phyloP scores from a whole-genome alignment of 2,329 filamentous ascomycete genomes.

The Gremmenia infestans region DNA sequence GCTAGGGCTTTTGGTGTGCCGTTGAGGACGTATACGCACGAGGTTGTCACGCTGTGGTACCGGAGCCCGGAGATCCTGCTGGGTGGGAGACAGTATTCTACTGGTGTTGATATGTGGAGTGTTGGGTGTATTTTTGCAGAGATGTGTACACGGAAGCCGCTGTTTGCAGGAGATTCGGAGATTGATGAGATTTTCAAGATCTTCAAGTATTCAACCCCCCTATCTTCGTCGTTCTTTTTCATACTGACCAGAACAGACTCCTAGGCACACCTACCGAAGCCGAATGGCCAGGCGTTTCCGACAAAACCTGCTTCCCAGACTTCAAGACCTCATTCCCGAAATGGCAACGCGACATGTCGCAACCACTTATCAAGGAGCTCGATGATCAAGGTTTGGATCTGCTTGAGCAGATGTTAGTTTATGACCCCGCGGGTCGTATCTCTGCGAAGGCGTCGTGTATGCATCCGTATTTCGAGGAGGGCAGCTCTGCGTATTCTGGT shows the following conservation, averaged over 20 bases:
- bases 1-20: constrained; percentile 89
- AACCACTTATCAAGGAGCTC: constrained; percentile 64
- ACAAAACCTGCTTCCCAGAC: constrained; percentile 78
- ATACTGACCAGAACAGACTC: constrained; percentile 43
- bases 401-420: constrained; percentile 68
- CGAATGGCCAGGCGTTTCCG: constrained; percentile 73
- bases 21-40: constrained; percentile 86
- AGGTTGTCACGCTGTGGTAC: constrained; percentile 94
- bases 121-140: constrained; percentile 92
- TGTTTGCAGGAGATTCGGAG: constrained; percentile 89
- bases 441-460: constrained; percentile 83
- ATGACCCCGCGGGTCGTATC: constrained; percentile 80
- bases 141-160: constrained; percentile 89
- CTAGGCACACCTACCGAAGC: constrained; percentile 80
- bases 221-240: background rate
- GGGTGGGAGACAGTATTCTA: constrained; percentile 87
- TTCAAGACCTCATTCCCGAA: constrained; percentile 92
- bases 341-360: constrained; percentile 68
- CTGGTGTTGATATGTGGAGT: constrained; percentile 94
- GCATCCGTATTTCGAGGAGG: constrained; percentile 71
- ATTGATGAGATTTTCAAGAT: constrained; percentile 95
- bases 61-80: constrained; percentile 85
- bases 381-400: constrained; percentile 68
- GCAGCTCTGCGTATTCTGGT: constrained; percentile 32
- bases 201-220: constrained; percentile 60